These are phyloP conservation scores for Coleophoma cylindrospora DNA, from an alignment of 2,329 filamentous ascomycete genomes.

Conservation along the genomic window DNA sequence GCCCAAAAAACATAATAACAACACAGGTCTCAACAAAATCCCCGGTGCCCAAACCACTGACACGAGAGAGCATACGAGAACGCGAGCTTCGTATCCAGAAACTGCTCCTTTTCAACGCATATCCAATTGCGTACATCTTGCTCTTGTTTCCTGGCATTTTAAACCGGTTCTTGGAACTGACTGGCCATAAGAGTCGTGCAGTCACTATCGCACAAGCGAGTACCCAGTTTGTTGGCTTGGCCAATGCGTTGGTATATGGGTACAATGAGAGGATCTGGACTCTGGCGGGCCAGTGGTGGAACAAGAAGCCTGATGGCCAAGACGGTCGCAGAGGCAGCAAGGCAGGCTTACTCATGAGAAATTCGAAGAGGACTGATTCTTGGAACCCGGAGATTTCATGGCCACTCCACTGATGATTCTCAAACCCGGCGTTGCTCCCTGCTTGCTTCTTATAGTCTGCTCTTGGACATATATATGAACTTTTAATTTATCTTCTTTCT, in stretches of 20 bases:
- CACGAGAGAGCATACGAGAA: no score
- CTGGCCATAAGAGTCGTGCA: constrained; percentile 23
- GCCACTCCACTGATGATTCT: no score
- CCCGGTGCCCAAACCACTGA: background rate
- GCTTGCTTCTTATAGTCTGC: no score
- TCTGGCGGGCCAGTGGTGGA: constrained; percentile 5
- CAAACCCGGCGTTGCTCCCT: no score
- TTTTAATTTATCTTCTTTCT: no score
- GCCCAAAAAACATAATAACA: background rate
- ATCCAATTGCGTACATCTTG: constrained; percentile 31
- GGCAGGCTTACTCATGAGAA: background rate
- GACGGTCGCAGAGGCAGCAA: background rate
- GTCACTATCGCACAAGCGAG: constrained; percentile 26
- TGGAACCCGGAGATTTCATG: no score
- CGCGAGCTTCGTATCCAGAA: constrained; percentile 11
- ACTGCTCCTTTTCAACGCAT: constrained; percentile 32
- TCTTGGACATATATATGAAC: no score
- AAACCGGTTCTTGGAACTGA: constrained; percentile 22
- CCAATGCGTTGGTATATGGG: constrained; percentile 33
- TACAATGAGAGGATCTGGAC: constrained; percentile 25
- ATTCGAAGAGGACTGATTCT: no score
- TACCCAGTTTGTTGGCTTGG: constrained; percentile 32
- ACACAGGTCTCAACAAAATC: background rate
- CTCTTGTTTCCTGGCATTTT: constrained; percentile 34
- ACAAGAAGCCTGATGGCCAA: background rate